Base-by-base conservation (phyloP, 345 rosid genomes). In the Hibiscus trionum region DNA sequence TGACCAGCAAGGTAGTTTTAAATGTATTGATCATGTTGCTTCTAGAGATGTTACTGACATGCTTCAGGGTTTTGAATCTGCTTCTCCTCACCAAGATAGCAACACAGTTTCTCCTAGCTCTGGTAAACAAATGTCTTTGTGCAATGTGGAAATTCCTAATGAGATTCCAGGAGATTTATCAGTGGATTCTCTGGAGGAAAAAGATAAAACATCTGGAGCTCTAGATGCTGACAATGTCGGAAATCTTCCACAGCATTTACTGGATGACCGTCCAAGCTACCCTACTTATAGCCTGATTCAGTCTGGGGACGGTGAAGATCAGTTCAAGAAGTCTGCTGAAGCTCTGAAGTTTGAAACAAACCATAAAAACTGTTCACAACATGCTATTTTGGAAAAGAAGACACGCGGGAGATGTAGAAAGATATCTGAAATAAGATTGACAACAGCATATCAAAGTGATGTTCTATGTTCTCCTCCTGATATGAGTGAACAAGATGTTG, bases 381-480 rank as follows among this genome's bases (percentile, higher is more conserved):
- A 74, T 66, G 77, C 72, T 73, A 63, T 62, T 68, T 69, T 69
- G 73, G 85, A 80, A 76, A 87, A 75, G 82, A 90, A 87, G 86
- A 75, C 77, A 61, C 84, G 76, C 62, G 86, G 84, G 82, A 90
- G 88, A 81, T 90, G 89, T 27, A 90, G 79, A 80, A 90, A 84
- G 71, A 80, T 83, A 80, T 88, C 98, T 31, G 86, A 83, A 80
- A 83, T 86, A 67, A 82, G 79, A 84, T 80, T 77, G 70, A 42
- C 81, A 55, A 35, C 73, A 5, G 77, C 73, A 42, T 66, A 80
- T 66, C 82, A 86, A 74, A 82, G 69, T 77, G 76, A 76, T 57
- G 62, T 73, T 70, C 60, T 79, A 59, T 77, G 76, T 74, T 53
- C 50, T 69, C 73, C 75, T 64, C 77, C 33, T 27, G 68, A 56